Evolutionary conservation across 2,329 filamentous ascomycete genomes (phyloP).

Genomic region (Calonectria multiphialidica): DNA sequence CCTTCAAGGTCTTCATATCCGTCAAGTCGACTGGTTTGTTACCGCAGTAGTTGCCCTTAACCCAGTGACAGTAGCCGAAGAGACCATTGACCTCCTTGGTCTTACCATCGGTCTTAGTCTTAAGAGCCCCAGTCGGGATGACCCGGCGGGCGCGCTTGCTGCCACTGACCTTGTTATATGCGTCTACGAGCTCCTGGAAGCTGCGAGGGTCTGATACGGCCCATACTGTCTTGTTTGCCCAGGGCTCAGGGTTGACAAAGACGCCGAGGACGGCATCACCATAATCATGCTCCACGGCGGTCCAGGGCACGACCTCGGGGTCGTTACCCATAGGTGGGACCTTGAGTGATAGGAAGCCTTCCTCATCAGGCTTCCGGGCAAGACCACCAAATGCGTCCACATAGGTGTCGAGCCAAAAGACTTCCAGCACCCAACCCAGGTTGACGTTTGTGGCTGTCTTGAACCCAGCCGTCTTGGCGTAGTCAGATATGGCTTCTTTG

Average conservation of each 20-base stretch:
- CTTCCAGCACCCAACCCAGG: not conserved
- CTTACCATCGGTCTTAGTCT: too few species aligned
- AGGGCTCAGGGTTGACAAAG: too few species aligned
- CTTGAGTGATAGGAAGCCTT: slow-evolving; percentile 47
- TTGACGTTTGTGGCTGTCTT: not conserved
- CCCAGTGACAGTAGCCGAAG: not conserved
- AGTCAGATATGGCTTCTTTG: not conserved
- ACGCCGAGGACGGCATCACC: slow-evolving; percentile 55
- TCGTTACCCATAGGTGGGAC: slow-evolving; percentile 48
- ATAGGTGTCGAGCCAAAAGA: not conserved
- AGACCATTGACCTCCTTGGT: too few species aligned
- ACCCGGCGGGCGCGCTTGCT: too few species aligned
- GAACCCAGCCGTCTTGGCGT: not conserved
- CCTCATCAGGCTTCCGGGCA: slow-evolving; percentile 43
- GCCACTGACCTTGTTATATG: too few species aligned
- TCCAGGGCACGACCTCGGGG: slow-evolving; percentile 41
- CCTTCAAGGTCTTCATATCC: not conserved
- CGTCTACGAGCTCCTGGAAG: too few species aligned
- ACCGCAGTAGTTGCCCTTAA: not conserved
- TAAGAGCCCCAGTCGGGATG: too few species aligned
- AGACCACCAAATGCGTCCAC: slow-evolving; percentile 10
- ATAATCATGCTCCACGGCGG: slow-evolving; percentile 51
- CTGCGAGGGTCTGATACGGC: too few species aligned
- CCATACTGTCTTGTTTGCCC: too few species aligned
- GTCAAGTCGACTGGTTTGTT: not conserved